Conservation (phyloP, 768 basidiomycete genomes). For the Agaricus blazei region DNA sequence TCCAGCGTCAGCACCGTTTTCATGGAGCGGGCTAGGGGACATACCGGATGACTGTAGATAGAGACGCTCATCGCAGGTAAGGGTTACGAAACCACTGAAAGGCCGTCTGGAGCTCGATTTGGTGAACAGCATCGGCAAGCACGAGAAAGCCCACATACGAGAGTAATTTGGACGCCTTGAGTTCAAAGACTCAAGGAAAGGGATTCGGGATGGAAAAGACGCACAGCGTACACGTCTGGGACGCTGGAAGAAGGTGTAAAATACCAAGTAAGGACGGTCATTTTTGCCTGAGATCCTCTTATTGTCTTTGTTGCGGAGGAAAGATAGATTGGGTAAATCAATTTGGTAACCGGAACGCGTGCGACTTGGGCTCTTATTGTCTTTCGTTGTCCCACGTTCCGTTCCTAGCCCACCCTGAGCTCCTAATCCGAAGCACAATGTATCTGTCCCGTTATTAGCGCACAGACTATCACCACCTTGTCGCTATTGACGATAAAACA, state of each 20-base stretch:
- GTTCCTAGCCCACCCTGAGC: not conserved
- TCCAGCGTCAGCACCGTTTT: not conserved
- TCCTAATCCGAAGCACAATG: not conserved
- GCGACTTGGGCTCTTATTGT: slow-evolving; percentile 9
- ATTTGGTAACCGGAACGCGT: not conserved
- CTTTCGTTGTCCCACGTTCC: not conserved
- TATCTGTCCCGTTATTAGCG: not conserved
- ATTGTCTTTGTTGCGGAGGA: not conserved
- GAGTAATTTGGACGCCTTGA: no score
- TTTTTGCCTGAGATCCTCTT: slow-evolving; percentile 8
- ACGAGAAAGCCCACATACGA: no score
- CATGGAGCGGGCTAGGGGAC: not conserved
- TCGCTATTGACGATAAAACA: no score
- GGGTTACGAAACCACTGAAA: no score
- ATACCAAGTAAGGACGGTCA: not conserved
- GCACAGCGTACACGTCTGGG: not conserved
- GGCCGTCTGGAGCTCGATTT: no score
- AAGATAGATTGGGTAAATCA: not conserved
- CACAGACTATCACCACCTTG: no score
- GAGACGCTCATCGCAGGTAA: not conserved
- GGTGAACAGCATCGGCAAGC: no score
- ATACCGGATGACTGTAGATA: not conserved
- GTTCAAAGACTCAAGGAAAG: no score
- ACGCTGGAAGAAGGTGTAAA: not conserved
- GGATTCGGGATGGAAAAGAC: not conserved